These are phyloP conservation scores for Boletellus ananas DNA, from an alignment of 768 basidiomycete species.

Conservation along the genomic window DNA sequence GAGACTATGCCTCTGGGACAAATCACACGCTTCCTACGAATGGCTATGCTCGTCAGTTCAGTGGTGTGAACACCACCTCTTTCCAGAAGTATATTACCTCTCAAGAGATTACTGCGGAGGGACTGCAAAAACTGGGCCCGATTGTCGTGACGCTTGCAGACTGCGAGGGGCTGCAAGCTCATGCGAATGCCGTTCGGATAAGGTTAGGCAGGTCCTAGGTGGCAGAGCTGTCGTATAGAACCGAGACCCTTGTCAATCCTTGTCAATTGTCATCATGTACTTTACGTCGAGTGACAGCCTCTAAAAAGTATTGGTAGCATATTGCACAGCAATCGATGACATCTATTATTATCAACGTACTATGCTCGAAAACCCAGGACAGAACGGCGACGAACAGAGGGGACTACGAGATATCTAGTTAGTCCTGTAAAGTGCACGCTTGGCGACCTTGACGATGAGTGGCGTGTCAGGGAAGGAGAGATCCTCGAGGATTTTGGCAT, in stretches of 20 bases:
- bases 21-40: slow-evolving; percentile 98
- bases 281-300: background rate
- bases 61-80: slow-evolving; percentile 93
- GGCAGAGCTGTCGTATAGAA: background rate
- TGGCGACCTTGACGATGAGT: slow-evolving; percentile 90
- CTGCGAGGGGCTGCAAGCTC: slow-evolving; percentile 91
- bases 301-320: slow-evolving; percentile 10
- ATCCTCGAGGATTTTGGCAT: slow-evolving; percentile 83
- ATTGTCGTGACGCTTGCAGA: slow-evolving; percentile 87
- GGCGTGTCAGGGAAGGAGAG: slow-evolving; percentile 93
- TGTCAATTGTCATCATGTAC: background rate
- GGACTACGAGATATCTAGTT: slow-evolving; percentile 47
- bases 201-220: slow-evolving; percentile 43
- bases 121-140: slow-evolving; percentile 78
- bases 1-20: slow-evolving; percentile 98
- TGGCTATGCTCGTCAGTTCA: slow-evolving; percentile 96
- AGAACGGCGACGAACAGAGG: slow-evolving; percentile 6
- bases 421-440: slow-evolving; percentile 86
- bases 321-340: slow-evolving; percentile 3
- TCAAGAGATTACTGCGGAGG: slow-evolving; percentile 81
- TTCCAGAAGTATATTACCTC: slow-evolving; percentile 99
- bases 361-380: slow-evolving; percentile 13
- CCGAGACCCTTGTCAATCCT: background rate
- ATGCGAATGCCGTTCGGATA: slow-evolving; percentile 93
- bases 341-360: slow-evolving; percentile 21